Evolutionary conservation across 2,329 filamentous ascomycete genomes (phyloP).

Genomic region (Xylariaceae sp.): DNA sequence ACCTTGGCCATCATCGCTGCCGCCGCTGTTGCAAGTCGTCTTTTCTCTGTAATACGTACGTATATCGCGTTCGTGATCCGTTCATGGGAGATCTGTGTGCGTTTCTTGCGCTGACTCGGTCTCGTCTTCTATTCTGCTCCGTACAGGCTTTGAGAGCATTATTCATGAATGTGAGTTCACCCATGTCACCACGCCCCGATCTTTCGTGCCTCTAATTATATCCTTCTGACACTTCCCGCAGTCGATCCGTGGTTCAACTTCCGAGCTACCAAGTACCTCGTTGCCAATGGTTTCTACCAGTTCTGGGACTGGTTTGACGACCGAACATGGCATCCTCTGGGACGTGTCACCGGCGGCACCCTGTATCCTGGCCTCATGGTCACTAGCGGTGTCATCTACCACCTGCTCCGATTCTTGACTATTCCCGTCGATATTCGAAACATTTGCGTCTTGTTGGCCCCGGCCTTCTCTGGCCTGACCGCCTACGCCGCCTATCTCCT

Average conservation of each 20-base stretch:
- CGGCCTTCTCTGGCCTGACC: slow-evolving; percentile 89
- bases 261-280: slow-evolving; percentile 93
- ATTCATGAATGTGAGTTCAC: slow-evolving; percentile 94
- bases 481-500: slow-evolving; percentile 90
- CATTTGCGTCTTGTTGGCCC: slow-evolving; percentile 94
- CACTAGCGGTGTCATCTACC: slow-evolving; percentile 95
- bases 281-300: slow-evolving; percentile 94
- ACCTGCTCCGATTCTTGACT: slow-evolving; percentile 80
- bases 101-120: background rate
- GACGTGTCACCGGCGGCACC: slow-evolving; percentile 97
- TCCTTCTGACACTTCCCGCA: slow-evolving; percentile 38
- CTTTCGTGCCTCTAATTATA: background rate
- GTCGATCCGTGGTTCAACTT: slow-evolving; percentile 99
- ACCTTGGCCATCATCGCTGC: slow-evolving; percentile 90
- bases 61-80: slow-evolving; percentile 10
- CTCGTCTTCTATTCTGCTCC: background rate
- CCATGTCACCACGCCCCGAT: background rate
- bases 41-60: slow-evolving; percentile 98
- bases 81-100: background rate
- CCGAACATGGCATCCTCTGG: slow-evolving; percentile 98
- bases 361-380: slow-evolving; percentile 99
- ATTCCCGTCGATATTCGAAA: slow-evolving; percentile 97
- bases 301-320: slow-evolving; percentile 99
- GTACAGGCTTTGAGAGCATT: slow-evolving; percentile 88
- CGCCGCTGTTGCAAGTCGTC: slow-evolving; percentile 84